Evolutionary conservation across 129 eudicot species (phyloP).

Genomic region (Helichrysum umbraculigerum): DNA sequence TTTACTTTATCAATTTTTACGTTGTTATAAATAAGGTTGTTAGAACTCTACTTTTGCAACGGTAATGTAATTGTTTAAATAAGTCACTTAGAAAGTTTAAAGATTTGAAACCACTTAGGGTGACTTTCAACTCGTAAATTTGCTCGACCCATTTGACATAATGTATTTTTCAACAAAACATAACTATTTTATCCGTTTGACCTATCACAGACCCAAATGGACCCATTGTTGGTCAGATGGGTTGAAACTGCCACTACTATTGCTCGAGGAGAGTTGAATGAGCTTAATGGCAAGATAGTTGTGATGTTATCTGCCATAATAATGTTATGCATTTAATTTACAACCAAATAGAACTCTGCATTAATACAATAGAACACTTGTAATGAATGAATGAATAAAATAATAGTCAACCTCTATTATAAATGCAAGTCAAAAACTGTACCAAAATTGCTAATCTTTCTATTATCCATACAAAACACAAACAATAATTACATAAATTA

Average conservation of each 20-base stretch:
- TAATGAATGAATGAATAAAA: conserved; percentile 26
- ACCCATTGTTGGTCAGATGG: background rate
- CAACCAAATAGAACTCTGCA: conserved; percentile 17
- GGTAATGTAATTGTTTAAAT: background rate
- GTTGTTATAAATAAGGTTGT: background rate
- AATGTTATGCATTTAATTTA: conserved; percentile 25
- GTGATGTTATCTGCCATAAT: conserved; percentile 2
- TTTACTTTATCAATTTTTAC: background rate
- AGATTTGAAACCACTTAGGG: background rate
- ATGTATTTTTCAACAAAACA: background rate
- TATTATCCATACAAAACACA: conserved; percentile 42
- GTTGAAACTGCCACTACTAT: background rate
- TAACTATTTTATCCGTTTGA: background rate
- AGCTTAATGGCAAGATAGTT: background rate
- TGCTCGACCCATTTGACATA: background rate
- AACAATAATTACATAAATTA: conserved; percentile 31
- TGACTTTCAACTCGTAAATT: background rate
- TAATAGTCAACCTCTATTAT: conserved; percentile 35
- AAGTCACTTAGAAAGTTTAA: background rate
- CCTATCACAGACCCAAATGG: background rate
- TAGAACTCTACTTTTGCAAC: background rate
- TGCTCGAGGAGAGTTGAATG: background rate
- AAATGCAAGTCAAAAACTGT: conserved; percentile 30
- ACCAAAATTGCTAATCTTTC: conserved; percentile 37
- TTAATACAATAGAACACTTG: conserved; percentile 7